phyloP scores from a whole-genome alignment of 345 rosid species.

The Citrus cavaleriei region DNA sequence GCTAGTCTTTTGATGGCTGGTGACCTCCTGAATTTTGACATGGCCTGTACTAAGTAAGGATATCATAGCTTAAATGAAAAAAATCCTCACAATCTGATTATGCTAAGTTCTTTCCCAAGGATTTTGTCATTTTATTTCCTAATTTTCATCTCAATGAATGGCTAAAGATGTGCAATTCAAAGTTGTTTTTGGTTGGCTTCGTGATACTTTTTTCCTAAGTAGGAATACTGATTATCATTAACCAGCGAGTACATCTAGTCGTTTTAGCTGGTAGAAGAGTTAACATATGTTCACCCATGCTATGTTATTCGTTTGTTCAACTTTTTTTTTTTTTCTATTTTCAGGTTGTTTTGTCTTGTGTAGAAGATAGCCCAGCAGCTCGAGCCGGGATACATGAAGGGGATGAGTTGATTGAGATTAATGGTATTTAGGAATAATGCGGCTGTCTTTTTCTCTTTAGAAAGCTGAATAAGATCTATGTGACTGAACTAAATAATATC shows the following conservation, averaged over 20 bases:
- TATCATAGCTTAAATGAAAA: background rate
- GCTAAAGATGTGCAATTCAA: background rate
- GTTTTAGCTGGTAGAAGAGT: background rate
- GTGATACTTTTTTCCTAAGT: background rate
- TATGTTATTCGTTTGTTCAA: background rate
- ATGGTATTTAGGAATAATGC: constrained; percentile 46
- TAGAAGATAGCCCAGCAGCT: constrained; percentile 87
- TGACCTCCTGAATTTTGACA: background rate
- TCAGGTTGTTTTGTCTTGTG: constrained; percentile 81
- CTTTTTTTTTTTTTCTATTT: constrained; percentile 12
- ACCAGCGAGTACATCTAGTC: background rate
- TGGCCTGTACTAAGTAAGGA: background rate
- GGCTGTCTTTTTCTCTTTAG: background rate
- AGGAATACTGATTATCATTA: background rate
- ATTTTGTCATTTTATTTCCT: background rate
- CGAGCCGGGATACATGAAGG: constrained; percentile 87
- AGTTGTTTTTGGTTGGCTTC: background rate
- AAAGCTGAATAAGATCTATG: background rate
- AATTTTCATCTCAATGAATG: background rate
- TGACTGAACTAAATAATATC: background rate
- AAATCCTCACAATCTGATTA: background rate
- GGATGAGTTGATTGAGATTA: constrained; percentile 80
- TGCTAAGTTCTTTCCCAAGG: background rate
- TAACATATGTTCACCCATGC: background rate
- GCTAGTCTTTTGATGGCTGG: background rate